A percentile compares a stretch with the other conserved stretches of the same genome.
Evolutionary conservation across 495 filamentous ascomycete species (phyloP).

Genomic region (Pyrenula massariospora): DNA sequence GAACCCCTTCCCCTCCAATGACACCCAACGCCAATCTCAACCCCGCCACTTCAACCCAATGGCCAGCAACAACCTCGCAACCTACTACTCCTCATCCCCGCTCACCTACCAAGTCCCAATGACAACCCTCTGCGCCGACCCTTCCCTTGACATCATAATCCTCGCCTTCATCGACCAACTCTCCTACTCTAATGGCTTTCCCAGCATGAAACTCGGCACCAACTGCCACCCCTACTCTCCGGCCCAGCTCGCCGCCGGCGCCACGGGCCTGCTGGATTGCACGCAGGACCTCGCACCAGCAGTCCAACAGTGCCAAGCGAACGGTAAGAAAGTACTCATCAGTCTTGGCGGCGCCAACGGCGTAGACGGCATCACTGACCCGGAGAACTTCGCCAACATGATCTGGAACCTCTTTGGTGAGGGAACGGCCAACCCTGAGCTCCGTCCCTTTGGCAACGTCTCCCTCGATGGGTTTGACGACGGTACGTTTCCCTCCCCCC

Average conservation of each 20-base stretch:
- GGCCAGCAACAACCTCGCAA: neutral
- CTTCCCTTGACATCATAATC: slow-evolving; percentile 37
- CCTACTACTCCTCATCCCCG: neutral
- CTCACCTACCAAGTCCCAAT: slow-evolving; percentile 2
- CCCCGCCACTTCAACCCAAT: neutral
- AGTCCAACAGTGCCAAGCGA: slow-evolving; percentile 36
- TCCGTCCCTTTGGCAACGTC: slow-evolving; percentile 39
- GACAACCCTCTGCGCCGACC: slow-evolving; percentile 12
- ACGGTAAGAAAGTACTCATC: slow-evolving; percentile 36
- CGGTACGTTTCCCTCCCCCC: slow-evolving; percentile 19
- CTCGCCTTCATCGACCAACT: slow-evolving; percentile 39
- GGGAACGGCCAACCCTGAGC: slow-evolving; percentile 12
- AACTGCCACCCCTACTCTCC: slow-evolving; percentile 15
- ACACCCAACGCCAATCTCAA: neutral
- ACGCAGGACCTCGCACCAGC: slow-evolving; percentile 32
- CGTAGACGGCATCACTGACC: slow-evolving; percentile 24
- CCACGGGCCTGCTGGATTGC: slow-evolving; percentile 14
- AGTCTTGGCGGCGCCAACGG: slow-evolving; percentile 33
- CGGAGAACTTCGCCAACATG: slow-evolving; percentile 27
- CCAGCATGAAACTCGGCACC: slow-evolving; percentile 14
- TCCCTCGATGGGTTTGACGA: slow-evolving; percentile 51
- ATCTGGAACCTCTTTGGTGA: slow-evolving; percentile 44
- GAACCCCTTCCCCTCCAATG: neutral
- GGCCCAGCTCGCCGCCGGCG: slow-evolving; percentile 6
- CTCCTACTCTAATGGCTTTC: slow-evolving; percentile 14